Percentiles rank a stretch among this genome's conserved stretches.
These are phyloP conservation scores for Paecilomyces dactylethromorphus DNA, from an alignment of 2,329 filamentous ascomycete genomes.

Conservation along the genomic window DNA sequence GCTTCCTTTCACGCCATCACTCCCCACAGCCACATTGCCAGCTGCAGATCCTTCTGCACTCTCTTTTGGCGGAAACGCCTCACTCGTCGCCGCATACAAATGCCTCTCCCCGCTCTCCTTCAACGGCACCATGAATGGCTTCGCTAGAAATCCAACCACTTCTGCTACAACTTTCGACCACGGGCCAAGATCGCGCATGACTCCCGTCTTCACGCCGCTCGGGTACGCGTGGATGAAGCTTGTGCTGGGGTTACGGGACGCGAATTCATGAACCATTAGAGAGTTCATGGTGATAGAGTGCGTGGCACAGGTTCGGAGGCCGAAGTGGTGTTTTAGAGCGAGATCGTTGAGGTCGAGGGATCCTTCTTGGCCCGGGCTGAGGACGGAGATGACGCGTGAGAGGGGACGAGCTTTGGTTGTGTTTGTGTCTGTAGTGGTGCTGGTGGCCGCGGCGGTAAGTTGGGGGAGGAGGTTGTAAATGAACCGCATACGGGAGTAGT, in stretches of 20 bases:
- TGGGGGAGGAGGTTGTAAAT: slow-evolving; percentile 25
- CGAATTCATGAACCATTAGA: slow-evolving; percentile 44
- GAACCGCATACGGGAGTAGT: slow-evolving; percentile 30
- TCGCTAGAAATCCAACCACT: not conserved
- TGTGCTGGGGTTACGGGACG: slow-evolving; percentile 38
- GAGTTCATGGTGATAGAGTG: slow-evolving; percentile 47
- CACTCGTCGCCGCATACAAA: slow-evolving; percentile 12
- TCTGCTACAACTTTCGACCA: not conserved
- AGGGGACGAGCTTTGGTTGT: slow-evolving; percentile 20
- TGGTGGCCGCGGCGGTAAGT: slow-evolving; percentile 13
- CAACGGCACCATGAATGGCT: slow-evolving; percentile 5
- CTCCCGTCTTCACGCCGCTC: slow-evolving; percentile 41
- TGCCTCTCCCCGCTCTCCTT: slow-evolving; percentile 16
- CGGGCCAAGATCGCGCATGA: slow-evolving; percentile 45
- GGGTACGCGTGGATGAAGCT: slow-evolving; percentile 47
- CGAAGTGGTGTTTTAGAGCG: slow-evolving; percentile 17
- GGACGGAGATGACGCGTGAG: slow-evolving; percentile 49
- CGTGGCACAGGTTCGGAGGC: slow-evolving; percentile 12
- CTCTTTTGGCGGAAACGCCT: slow-evolving; percentile 5
- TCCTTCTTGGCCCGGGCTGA: slow-evolving; percentile 47
- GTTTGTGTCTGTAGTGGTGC: slow-evolving; percentile 5
- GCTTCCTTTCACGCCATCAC: slow-evolving; percentile 11
- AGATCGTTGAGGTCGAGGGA: slow-evolving; percentile 43
- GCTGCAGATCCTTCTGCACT: not conserved
- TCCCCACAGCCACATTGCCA: slow-evolving; percentile 7